These are phyloP conservation scores for Cladosporium sphaerospermum DNA, from an alignment of 2,329 filamentous ascomycete species.

Conservation along the genomic window DNA sequence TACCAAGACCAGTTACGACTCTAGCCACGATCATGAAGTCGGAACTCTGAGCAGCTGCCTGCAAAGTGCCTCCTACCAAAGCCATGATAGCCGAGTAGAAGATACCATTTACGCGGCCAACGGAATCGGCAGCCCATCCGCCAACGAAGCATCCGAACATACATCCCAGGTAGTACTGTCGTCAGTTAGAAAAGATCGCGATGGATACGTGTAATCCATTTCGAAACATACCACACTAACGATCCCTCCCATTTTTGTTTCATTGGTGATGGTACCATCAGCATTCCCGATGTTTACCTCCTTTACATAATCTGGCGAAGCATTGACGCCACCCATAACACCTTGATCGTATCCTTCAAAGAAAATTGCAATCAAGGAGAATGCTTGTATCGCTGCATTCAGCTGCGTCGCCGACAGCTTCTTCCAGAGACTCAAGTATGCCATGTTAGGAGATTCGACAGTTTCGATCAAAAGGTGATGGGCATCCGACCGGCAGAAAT, in stretches of 20 bases:
- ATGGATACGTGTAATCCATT: not conserved
- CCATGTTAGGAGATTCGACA: not conserved
- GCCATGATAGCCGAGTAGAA: slow-evolving; percentile 44
- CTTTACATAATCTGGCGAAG: slow-evolving; percentile 35
- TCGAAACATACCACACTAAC: slow-evolving; percentile 35
- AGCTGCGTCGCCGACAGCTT: slow-evolving; percentile 38
- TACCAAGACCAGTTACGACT: slow-evolving; percentile 48
- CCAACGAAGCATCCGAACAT: slow-evolving; percentile 47
- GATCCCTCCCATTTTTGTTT: slow-evolving; percentile 47
- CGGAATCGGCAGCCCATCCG: slow-evolving; percentile 46
- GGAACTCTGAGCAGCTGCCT: slow-evolving; percentile 40
- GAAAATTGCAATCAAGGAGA: slow-evolving; percentile 31
- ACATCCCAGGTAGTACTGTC: slow-evolving; percentile 44
- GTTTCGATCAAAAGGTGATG: not conserved
- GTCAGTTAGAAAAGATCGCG: not conserved
- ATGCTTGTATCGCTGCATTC: slow-evolving; percentile 34
- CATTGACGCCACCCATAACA: slow-evolving; percentile 49
- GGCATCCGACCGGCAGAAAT: not conserved
- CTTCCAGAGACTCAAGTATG: slow-evolving; percentile 30
- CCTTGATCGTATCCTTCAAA: slow-evolving; percentile 50
- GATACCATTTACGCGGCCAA: slow-evolving; percentile 49
- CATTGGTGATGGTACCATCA: slow-evolving; percentile 43
- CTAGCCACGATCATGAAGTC: slow-evolving; percentile 46
- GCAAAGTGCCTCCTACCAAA: slow-evolving; percentile 45
- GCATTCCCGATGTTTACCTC: slow-evolving; percentile 41